Evolutionary conservation across 345 rosid species (phyloP), one percentile per base, ranked within the genome.

Genomic region (Arabidopsis arenosa): DNA sequence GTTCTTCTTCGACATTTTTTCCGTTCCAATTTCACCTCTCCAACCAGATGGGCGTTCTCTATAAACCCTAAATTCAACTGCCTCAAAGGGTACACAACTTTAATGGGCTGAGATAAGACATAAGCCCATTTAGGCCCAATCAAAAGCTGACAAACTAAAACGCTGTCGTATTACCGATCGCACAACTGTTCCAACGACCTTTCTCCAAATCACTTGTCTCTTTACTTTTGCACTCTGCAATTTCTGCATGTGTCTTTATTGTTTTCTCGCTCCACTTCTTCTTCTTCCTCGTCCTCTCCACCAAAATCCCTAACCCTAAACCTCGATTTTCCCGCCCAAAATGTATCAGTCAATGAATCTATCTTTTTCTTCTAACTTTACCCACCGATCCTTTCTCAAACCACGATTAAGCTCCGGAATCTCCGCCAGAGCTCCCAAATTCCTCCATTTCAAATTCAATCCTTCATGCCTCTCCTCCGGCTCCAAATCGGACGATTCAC

Each of bases 1-100:
- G 83, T 96, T 96, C 90, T 96, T 96, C 96, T 93, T 96, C 86
- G 99, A 96, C 99, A 96, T 82, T 65, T 2, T 71, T 77, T 49
- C 35, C 49, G 7, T 37, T 15, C 40, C 51, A 44, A 37, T 66
- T 39, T 48, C 5, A 48, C 14, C 6, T 47, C 23, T 57, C 63
- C 10, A 59, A 32, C 6, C 63, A 32, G 58, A 17, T 28, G 35
- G 13, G 21, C 48, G 7, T 36, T 44, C 7, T 14, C 63, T 33
- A 39, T 65, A 66, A 78, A 59, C 77, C 77, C 81, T 78, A 78
- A 39, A 55, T 13, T 43, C 51, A 68, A 60, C n/a, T 39, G 41
- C 7, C 53, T 7, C 0, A 0, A 43, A 63, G 23, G 18, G 7
- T 43, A 0, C 3, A 5, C 14, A 26, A 14, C 9, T 5, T 40